These are phyloP conservation scores for Fomitopsis pulvina DNA, from an alignment of 768 basidiomycete genomes.

Conservation along the genomic window DNA sequence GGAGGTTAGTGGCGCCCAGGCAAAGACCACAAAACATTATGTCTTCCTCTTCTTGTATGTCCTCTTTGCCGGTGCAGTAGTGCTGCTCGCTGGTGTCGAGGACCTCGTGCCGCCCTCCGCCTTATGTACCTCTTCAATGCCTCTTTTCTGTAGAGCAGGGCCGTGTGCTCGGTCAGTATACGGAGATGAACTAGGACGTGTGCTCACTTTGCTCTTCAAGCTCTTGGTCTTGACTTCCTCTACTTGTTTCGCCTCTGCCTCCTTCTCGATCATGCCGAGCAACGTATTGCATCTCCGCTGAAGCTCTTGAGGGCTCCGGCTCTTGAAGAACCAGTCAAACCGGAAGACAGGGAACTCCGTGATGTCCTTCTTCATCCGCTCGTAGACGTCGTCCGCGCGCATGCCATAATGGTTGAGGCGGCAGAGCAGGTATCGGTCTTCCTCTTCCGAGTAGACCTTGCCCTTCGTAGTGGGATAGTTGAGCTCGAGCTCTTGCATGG, in stretches of 20 bases:
- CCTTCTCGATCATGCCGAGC: conserved; percentile 88
- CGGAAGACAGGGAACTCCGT: conserved; percentile 95
- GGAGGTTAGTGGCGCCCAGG: not conserved
- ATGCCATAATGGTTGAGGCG: conserved; percentile 88
- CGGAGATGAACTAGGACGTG: not conserved
- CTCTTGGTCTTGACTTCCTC: conserved; percentile 63
- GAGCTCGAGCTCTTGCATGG: conserved; percentile 96
- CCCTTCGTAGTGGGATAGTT: conserved; percentile 95
- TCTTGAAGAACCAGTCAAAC: conserved; percentile 99
- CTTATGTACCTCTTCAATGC: conserved; percentile 59
- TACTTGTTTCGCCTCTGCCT: conserved; percentile 59
- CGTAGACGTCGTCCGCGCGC: conserved; percentile 84
- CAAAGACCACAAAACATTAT: conserved; percentile 14
- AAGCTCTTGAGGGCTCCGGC: conserved; percentile 83
- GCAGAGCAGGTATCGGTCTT: conserved; percentile 91
- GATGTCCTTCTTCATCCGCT: conserved; percentile 93
- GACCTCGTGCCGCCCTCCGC: conserved; percentile 47
- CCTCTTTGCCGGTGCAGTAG: conserved; percentile 45
- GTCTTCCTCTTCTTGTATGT: conserved; percentile 68
- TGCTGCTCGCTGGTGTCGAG: conserved; percentile 48
- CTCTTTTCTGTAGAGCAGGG: conserved; percentile 49
- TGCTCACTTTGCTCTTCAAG: conserved; percentile 46
- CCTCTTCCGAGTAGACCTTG: conserved; percentile 94
- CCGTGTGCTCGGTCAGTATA: conserved; percentile 1
- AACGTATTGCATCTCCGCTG: conserved; percentile 84